phyloP scores from a whole-genome alignment of 305 asterid species.

The Fraxinus baroniana region DNA sequence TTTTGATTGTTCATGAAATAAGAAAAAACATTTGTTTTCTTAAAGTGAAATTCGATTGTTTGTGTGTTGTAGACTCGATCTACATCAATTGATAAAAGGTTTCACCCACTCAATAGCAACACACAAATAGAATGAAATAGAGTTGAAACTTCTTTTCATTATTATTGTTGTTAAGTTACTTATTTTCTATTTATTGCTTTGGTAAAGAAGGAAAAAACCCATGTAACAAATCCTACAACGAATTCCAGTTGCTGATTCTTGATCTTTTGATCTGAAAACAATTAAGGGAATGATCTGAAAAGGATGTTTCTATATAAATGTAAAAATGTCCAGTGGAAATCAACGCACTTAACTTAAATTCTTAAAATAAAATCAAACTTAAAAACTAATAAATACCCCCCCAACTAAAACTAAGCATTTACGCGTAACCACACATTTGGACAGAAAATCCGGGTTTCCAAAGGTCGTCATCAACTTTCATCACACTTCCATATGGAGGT shows the following conservation, averaged over 20 bases:
- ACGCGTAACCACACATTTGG: conserved; percentile 1
- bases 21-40: too few relatives aligned
- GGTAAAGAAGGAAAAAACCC: neutral
- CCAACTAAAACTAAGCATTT: conserved; percentile 19
- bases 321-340: neutral
- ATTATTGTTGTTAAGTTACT: neutral
- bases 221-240: neutral
- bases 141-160: neutral
- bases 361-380: conserved; percentile 8
- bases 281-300: neutral
- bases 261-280: neutral
- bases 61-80: too few relatives aligned
- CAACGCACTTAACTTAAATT: neutral
- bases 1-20: too few relatives aligned
- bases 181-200: neutral
- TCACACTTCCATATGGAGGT: conserved; percentile 74
- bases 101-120: neutral
- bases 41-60: too few relatives aligned
- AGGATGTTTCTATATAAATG: neutral
- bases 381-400: neutral
- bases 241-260: neutral
- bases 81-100: neutral
- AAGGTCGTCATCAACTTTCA: conserved; percentile 12
- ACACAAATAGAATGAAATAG: neutral
- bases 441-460: neutral